Base-by-base conservation (phyloP, 306 rosid genomes). In the Lathyrus oleraceus region DNA sequence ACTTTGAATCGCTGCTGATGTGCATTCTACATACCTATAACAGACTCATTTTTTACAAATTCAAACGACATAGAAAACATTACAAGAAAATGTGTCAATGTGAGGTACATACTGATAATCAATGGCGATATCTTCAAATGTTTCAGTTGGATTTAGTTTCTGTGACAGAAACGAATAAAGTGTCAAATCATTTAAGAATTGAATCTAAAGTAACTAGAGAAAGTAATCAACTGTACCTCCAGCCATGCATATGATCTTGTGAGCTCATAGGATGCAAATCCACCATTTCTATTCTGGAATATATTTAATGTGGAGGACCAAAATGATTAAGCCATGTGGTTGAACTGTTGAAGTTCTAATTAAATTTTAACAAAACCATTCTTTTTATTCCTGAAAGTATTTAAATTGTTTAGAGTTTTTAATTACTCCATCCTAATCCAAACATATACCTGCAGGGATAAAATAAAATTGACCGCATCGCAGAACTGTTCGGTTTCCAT, bases 221-320 rank as follows among this genome's bases (percentile, higher is more conserved):
- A 61, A 49, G 43, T 40, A 27, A 49, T 15, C 2, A 5, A 3
- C 0, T 25, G 52, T 73, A 86, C 97, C 95, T 91, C 95, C 45
- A 88, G 19, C 92, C 89, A 91, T 58, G 81, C 67, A 40, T 81
- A 83, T 5, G 95, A 91, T 86, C 97, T 86, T 40, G 97, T 91
- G 72, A 83, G 95, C 72, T 91, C 97, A 71, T 91, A 91, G 19
- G 97, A 85, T 43, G 95, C 92, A 74, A 83, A 91, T 6, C 97
- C 97, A 6, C 96, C 96, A 49, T 61, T 86, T 11, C n/a, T 53
- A 68, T 88, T 90, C 91, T 90, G 85, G 19, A 69, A 19, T 20
- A 19, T 39, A 49, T 25, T 57, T 40, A 38, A 17, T 12, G 42
- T 59, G 45, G 39, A 77, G 23, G 39, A 28, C 5, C 5, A 16